phyloP scores from a whole-genome alignment of 306 rosid species.

The Sicyos baderoa region DNA sequence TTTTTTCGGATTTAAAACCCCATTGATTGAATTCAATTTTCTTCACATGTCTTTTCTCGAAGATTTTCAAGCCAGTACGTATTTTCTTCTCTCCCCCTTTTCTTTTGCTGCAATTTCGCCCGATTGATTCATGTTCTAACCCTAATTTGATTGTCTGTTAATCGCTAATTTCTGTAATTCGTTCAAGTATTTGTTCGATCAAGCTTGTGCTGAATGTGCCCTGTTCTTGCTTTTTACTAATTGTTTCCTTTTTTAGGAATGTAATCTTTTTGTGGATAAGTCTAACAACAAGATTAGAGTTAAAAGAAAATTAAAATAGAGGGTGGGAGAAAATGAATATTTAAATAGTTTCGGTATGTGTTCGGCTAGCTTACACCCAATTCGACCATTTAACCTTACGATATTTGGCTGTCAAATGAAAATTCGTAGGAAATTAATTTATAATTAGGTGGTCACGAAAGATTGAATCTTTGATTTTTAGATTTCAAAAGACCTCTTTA shows the following conservation, averaged over 20 bases:
- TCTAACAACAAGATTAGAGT: neutral
- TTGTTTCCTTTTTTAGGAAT: constrained; percentile 3
- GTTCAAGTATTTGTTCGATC: no score
- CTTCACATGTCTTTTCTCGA: constrained; percentile 48
- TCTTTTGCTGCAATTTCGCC: neutral
- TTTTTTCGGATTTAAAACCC: neutral
- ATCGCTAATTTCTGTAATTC: constrained; percentile 10
- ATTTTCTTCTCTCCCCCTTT: neutral
- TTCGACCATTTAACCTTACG: no score
- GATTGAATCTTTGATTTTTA: no score
- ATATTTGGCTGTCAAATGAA: no score
- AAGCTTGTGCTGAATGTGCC: no score
- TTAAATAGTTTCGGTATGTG: no score
- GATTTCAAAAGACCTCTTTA: no score
- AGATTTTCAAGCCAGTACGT: constrained; percentile 79
- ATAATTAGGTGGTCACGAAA: no score
- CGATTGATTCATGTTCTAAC: neutral
- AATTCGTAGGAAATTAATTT: no score
- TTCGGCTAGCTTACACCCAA: no score
- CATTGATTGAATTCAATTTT: neutral
- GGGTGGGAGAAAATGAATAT: neutral
- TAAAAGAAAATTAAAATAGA: neutral
- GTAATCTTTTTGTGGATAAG: neutral
- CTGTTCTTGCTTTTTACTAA: neutral
- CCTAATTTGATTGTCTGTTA: constrained; percentile 8